Conservation (phyloP, 2,329 filamentous ascomycete species). For the Colletotrichum lindemuthianum region DNA sequence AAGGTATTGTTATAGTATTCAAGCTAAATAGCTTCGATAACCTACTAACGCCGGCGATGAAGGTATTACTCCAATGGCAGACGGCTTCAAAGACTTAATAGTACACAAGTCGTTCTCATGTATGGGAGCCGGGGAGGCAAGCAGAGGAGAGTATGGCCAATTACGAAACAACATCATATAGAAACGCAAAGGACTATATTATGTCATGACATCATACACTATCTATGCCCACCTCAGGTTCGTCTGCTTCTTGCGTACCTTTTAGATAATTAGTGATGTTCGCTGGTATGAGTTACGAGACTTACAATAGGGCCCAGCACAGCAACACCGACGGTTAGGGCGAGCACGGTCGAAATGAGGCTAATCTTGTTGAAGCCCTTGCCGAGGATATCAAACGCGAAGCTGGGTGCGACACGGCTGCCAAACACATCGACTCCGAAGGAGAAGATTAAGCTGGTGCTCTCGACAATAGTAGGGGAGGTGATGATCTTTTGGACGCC, state of each 20-base stretch:
- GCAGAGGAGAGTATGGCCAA: not conserved
- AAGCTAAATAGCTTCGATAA: too few relatives aligned
- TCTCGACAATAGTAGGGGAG: conserved; percentile 84
- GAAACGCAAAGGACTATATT: conserved; percentile 24
- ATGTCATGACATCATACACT: conserved; percentile 26
- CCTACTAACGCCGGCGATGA: too few relatives aligned
- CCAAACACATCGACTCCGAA: conserved; percentile 91
- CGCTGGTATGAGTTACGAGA: conserved; percentile 8
- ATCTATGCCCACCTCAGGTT: conserved; percentile 66
- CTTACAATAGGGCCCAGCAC: conserved; percentile 88
- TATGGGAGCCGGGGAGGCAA: too few relatives aligned
- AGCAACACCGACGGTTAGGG: conserved; percentile 79
- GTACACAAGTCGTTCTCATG: not conserved
- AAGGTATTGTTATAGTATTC: too few relatives aligned
- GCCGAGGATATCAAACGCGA: conserved; percentile 90
- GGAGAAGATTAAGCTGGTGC: conserved; percentile 88
- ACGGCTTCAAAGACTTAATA: not conserved
- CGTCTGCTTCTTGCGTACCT: conserved; percentile 75
- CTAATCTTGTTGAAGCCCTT: conserved; percentile 94
- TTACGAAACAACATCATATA: not conserved
- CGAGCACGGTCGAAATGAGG: conserved; percentile 84
- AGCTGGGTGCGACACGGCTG: conserved; percentile 85
- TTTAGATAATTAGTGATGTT: conserved; percentile 44
- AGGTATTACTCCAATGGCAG: too few relatives aligned
- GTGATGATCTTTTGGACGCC: conserved; percentile 80